phyloP scores from a whole-genome alignment of 176 grass and related monocot genomes.

The Tillandsia leiboldiana region DNA sequence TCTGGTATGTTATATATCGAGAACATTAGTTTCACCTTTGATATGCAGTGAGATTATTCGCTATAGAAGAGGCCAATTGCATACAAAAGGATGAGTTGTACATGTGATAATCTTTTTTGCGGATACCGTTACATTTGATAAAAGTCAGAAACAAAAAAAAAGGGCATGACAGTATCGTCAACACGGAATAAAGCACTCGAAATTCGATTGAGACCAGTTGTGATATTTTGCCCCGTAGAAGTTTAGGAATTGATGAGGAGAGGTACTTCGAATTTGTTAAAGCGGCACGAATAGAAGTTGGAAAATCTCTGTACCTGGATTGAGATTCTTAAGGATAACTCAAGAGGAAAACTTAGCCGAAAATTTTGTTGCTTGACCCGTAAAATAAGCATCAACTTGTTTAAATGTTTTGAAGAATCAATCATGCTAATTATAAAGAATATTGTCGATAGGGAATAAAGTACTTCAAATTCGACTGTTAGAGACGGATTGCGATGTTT shows the following conservation, averaged over 20 bases:
- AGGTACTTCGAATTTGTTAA: not conserved
- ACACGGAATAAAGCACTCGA: not conserved
- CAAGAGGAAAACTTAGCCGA: no score
- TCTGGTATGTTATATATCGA: no score
- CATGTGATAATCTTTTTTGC: no score
- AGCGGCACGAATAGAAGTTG: not conserved
- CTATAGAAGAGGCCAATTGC: no score
- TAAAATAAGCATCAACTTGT: no score
- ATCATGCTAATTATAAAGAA: not conserved
- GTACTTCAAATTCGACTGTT: not conserved
- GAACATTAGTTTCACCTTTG: no score
- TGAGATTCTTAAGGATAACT: slow-evolving; percentile 5
- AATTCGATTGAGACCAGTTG: not conserved
- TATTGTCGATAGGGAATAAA: slow-evolving; percentile 5
- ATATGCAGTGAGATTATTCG: no score
- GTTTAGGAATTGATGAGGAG: not conserved
- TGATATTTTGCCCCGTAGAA: not conserved
- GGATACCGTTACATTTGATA: not conserved
- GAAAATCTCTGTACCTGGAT: not conserved
- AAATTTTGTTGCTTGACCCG: no score
- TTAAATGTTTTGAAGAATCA: no score
- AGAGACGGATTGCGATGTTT: not conserved
- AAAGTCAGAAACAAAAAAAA: not conserved
- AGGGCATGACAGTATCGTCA: slow-evolving; percentile 2
- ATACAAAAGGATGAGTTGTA: no score